Conservation (phyloP, 139 green algal species). For the Chlorella sp. region DNA sequence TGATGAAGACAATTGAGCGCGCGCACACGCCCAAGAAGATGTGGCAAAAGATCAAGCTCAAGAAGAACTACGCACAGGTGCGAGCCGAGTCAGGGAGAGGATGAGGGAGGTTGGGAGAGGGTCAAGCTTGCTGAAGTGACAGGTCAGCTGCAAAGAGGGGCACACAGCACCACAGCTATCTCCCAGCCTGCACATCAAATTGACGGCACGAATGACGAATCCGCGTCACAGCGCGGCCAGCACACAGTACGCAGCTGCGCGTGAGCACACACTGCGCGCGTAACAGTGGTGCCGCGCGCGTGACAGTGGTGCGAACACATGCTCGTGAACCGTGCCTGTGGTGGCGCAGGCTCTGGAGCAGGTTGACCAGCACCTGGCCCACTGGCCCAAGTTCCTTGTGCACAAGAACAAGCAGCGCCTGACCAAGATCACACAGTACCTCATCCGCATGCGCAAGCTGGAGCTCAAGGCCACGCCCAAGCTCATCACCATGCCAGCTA, state of each 20-base stretch:
- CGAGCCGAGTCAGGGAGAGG: background rate
- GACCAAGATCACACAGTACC: constrained; percentile 99
- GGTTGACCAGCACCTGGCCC: constrained; percentile 76
- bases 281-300: no score
- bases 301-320: no score
- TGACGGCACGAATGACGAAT: no score
- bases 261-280: no score
- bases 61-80: constrained; percentile 69
- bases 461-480: constrained; percentile 70
- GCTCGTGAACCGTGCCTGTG: no score
- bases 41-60: constrained; percentile 92
- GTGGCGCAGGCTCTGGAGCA: constrained; percentile 61
- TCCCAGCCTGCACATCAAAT: no score
- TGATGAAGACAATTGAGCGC: constrained; percentile 96
- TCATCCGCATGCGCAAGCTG: constrained; percentile 93
- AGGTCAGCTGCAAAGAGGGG: no score
- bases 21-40: constrained; percentile 91
- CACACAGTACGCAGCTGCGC: no score
- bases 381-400: constrained; percentile 97
- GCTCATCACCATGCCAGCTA: constrained; percentile 78
- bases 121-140: no score
- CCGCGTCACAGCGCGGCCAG: no score
- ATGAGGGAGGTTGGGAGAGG: no score
- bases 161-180: no score
- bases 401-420: constrained; percentile 99